These are phyloP conservation scores for Orbilia brochopaga DNA, from an alignment of 2,329 filamentous ascomycete genomes.

Conservation along the genomic window DNA sequence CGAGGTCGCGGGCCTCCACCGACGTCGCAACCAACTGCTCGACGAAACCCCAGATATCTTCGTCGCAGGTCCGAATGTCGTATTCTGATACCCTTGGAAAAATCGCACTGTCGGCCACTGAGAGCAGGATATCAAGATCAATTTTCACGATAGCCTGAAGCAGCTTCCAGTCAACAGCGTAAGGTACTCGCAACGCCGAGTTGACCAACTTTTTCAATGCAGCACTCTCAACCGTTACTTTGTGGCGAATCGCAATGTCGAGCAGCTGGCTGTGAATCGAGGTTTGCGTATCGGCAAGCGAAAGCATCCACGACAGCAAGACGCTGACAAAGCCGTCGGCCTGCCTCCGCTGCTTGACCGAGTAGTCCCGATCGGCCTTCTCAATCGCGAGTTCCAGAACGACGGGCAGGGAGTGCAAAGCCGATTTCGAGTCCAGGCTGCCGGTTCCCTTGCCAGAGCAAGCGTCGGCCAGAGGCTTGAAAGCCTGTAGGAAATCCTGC, in stretches of 20 bases:
- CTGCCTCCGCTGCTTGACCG: slow-evolving; percentile 36
- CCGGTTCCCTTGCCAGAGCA: neutral
- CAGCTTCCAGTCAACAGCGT: slow-evolving; percentile 22
- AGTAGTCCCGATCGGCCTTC: slow-evolving; percentile 39
- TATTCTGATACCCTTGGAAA: slow-evolving; percentile 25
- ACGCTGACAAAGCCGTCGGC: slow-evolving; percentile 40
- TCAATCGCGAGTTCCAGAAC: slow-evolving; percentile 34
- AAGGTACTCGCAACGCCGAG: slow-evolving; percentile 15
- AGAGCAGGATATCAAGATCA: slow-evolving; percentile 37
- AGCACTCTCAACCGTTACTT: slow-evolving; percentile 19
- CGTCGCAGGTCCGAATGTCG: slow-evolving; percentile 11
- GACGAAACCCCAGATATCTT: slow-evolving; percentile 31
- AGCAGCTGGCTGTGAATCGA: slow-evolving; percentile 25
- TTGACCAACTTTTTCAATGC: slow-evolving; percentile 21
- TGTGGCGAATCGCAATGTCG: slow-evolving; percentile 35
- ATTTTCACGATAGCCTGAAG: slow-evolving; percentile 31
- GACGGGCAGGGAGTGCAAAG: slow-evolving; percentile 9
- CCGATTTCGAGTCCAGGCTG: neutral
- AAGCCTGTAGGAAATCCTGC: slow-evolving; percentile 8
- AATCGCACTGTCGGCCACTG: slow-evolving; percentile 13
- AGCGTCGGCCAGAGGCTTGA: slow-evolving; percentile 24
- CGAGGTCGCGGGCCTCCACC: slow-evolving; percentile 35
- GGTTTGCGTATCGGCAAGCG: slow-evolving; percentile 15
- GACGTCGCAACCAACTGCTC: slow-evolving; percentile 23
- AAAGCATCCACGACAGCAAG: slow-evolving; percentile 44